Conservation (phyloP, 1,139 yeast species). For the Insectozyma bohioensis region DNA sequence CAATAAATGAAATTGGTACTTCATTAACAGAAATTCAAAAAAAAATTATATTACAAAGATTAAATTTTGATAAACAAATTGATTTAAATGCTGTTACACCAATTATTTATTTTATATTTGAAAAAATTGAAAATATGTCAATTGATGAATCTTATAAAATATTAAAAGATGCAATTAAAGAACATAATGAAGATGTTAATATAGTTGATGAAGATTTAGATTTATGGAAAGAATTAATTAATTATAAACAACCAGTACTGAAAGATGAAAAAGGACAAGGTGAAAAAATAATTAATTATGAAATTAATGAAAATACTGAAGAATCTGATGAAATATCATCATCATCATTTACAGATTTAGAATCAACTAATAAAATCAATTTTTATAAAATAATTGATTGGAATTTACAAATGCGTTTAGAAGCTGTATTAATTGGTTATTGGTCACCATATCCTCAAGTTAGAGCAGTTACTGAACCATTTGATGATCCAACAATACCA, state of each 20-base stretch:
- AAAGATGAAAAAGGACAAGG: too few relatives aligned
- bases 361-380: too few relatives aligned
- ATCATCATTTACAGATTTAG: too few relatives aligned
- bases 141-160: slow-evolving; percentile 22
- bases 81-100: slow-evolving; percentile 27
- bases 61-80: slow-evolving; percentile 25
- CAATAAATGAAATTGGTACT: slow-evolving; percentile 25
- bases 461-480: slow-evolving; percentile 55
- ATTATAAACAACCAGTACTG: not conserved
- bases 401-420: slow-evolving; percentile 32
- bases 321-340: slow-evolving; percentile 11
- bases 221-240: slow-evolving; percentile 7
- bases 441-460: slow-evolving; percentile 69
- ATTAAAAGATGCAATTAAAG: slow-evolving; percentile 17
- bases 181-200: slow-evolving; percentile 22
- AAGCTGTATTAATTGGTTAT: slow-evolving; percentile 49
- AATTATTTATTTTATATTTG: slow-evolving; percentile 27
- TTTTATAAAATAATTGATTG: slow-evolving; percentile 18
- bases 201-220: slow-evolving; percentile 9
- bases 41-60: slow-evolving; percentile 24
- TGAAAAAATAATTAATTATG: too few relatives aligned
- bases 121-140: slow-evolving; percentile 23
- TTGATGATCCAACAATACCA: slow-evolving; percentile 50
- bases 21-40: slow-evolving; percentile 27
- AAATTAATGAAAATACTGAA: not conserved